Evolutionary conservation across 768 basidiomycete species (phyloP).

Genomic region (Phlegmacium glaucopus): DNA sequence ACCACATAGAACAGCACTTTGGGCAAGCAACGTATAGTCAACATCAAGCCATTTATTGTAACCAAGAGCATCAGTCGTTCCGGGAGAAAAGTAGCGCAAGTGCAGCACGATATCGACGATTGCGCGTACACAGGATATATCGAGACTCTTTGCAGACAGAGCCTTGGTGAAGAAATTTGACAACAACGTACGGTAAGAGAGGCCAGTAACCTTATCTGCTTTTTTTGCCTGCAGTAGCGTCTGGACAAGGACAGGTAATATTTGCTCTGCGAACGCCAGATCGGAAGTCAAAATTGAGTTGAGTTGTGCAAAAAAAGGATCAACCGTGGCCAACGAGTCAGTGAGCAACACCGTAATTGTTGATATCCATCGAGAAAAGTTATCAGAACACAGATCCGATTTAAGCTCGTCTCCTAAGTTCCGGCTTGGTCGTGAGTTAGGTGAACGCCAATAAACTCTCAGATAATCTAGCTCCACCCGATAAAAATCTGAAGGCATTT

Average conservation of each 20-base stretch:
- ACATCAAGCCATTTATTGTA: conserved; percentile 82
- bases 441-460: conserved; percentile 37
- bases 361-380: conserved; percentile 65
- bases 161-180: conserved; percentile 60
- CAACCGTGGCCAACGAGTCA: conserved; percentile 49
- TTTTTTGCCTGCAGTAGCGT: conserved; percentile 45
- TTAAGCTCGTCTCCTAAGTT: conserved; percentile 37
- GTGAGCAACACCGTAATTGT: conserved; percentile 53
- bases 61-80: conserved; percentile 34
- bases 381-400: conserved; percentile 32
- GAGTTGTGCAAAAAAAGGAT: conserved; percentile 70
- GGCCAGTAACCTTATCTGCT: conserved; percentile 14
- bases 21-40: conserved; percentile 68
- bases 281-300: conserved; percentile 53
- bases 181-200: conserved; percentile 26
- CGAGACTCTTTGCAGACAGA: conserved; percentile 37
- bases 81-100: conserved; percentile 67
- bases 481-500: conserved; percentile 33
- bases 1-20: conserved; percentile 71
- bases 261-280: conserved; percentile 54
- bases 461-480: conserved; percentile 47
- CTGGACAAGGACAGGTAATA: conserved; percentile 77
- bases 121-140: conserved; percentile 44
- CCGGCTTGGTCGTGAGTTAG: conserved; percentile 26
- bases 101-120: conserved; percentile 79